Base-by-base conservation (phyloP, 1,284 basidiomycete genomes). In the Pseudozyma sp. region DNA sequence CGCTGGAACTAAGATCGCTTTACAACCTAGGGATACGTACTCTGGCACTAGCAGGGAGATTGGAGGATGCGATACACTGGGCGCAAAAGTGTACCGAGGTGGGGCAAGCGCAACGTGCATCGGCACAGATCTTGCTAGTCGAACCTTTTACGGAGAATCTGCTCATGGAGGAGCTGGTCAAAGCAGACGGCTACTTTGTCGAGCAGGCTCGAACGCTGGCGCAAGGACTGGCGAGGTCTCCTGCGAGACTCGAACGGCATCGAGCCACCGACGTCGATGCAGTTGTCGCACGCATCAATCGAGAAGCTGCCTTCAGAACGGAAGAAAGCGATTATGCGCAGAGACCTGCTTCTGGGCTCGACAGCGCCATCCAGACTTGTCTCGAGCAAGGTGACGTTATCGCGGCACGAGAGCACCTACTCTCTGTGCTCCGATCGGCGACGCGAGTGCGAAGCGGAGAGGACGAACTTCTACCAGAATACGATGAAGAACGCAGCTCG, bases 21-120 rank as follows among this genome's bases (percentile, higher is more conserved):
- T 77, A 73, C 61, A 69, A 70, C n/a, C 50, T 69, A 5, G 65
- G 69, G 16, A 56, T 76, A 19, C 47, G 74, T 24, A 76, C 70
- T 6, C 43, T 74, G 8, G 61, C 61, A 16, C 30, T 72, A 14
- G 61, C 68, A 6, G 74, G 68, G 0, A 40, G 74, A 5, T 31
- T 66, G 33, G 55, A 72, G 17, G 74, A 73, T 51, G 74, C 74
- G 10, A 19, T 67, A 0, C 29, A 19, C 9, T 77, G 72, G 72
- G 60, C 60, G 17, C 2, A 43, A 13, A 57, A 51, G 44, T 45
- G 54, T 37, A 11, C 30, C 19, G 53, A 57, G 1, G 10, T 44
- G 9, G 6, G 16, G 17, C 34, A 13, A 9, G 9, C 34, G 7
- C 19, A 30, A 4, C 30, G 35, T n/a, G 29, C 46, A 33, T 17